Percentiles rank a stretch among this genome's conserved stretches.
phyloP scores from a whole-genome alignment of 345 rosid species.

The Aquilaria malaccensis region DNA sequence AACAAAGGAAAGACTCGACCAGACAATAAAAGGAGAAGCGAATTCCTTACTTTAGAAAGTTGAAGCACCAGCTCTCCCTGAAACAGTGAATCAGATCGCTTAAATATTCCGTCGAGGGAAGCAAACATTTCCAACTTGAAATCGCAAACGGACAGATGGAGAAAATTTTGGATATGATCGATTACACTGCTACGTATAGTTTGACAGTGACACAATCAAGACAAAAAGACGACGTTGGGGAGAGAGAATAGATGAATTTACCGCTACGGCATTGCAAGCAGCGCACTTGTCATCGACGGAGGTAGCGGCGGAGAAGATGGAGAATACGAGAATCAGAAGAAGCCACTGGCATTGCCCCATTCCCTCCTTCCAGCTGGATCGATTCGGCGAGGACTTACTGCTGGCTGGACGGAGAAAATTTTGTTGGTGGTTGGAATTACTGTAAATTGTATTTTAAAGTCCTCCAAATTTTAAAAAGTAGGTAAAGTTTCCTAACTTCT shows the following conservation, averaged over 20 bases:
- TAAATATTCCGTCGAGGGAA: background rate
- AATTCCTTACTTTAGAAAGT: constrained; percentile 51
- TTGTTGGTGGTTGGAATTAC: too few relatives aligned
- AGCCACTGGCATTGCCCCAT: constrained; percentile 7
- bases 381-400: too few relatives aligned
- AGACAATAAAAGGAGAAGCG: background rate
- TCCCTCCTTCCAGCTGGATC: too few relatives aligned
- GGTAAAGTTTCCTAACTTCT: too few relatives aligned
- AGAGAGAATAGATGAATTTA: constrained; percentile 19
- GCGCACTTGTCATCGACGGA: constrained; percentile 71
- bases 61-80: constrained; percentile 84
- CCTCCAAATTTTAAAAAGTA: too few relatives aligned
- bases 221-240: background rate
- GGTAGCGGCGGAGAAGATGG: constrained; percentile 23
- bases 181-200: background rate
- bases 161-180: too few relatives aligned
- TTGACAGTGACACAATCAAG: background rate
- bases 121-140: background rate
- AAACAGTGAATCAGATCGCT: constrained; percentile 9
- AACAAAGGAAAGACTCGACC: background rate
- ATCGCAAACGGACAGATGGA: too few relatives aligned
- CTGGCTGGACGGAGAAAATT: too few relatives aligned
- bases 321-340: constrained; percentile 19
- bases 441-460: too few relatives aligned
- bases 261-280: constrained; percentile 90